These are phyloP conservation scores for Liriodendron chinense DNA, from an alignment of 164 flowering plant species.

Conservation along the genomic window DNA sequence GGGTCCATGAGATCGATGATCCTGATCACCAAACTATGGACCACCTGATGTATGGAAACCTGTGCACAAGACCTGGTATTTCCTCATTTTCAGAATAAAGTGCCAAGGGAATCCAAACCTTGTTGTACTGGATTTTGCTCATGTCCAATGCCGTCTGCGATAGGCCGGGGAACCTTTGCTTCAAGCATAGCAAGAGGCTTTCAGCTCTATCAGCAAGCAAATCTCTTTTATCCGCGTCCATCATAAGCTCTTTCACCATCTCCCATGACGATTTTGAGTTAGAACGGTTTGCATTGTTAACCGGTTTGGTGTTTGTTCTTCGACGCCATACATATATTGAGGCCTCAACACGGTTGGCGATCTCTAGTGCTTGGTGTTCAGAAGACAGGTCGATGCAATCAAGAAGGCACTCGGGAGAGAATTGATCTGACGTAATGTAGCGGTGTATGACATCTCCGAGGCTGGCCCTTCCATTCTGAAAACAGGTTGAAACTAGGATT, in stretches of 20 bases:
- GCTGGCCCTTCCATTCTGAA: constrained; percentile 83
- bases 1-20: not conserved
- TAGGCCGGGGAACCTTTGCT: constrained; percentile 84
- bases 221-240: constrained; percentile 79
- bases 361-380: constrained; percentile 81
- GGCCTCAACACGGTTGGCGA: constrained; percentile 92
- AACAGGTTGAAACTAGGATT: constrained; percentile 5
- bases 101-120: constrained; percentile 41
- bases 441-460: constrained; percentile 86
- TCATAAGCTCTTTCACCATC: constrained; percentile 80
- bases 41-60: not conserved
- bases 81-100: not conserved
- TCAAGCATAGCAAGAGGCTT: constrained; percentile 76
- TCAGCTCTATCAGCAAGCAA: constrained; percentile 87
- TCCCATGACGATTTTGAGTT: constrained; percentile 82
- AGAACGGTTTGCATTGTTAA: constrained; percentile 38
- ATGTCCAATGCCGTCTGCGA: constrained; percentile 84
- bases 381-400: constrained; percentile 88
- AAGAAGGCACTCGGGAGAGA: constrained; percentile 87
- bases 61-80: not conserved
- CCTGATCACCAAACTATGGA: not conserved
- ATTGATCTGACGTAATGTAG: constrained; percentile 87
- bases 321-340: constrained; percentile 80
- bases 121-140: constrained; percentile 91
- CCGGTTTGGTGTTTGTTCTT: constrained; percentile 45